These are phyloP conservation scores for Microbotryum scabiosae DNA, from an alignment of 1,284 basidiomycete species.

Conservation along the genomic window DNA sequence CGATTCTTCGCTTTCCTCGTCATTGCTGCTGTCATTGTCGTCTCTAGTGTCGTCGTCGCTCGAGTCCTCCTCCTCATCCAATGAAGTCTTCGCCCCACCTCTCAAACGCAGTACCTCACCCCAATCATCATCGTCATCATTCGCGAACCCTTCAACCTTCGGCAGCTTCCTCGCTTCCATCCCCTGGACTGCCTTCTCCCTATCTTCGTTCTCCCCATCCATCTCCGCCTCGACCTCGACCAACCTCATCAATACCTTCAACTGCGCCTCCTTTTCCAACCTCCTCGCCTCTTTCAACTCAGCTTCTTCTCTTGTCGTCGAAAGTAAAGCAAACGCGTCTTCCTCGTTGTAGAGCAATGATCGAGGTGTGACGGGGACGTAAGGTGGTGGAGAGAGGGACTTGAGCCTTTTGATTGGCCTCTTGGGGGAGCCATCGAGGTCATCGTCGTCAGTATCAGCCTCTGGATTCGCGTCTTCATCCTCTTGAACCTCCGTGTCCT, in stretches of 20 bases:
- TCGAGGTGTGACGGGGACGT: conserved; percentile 21
- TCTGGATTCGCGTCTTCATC: neutral
- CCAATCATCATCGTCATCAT: conserved; percentile 12
- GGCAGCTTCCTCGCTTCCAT: neutral
- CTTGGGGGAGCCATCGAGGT: neutral
- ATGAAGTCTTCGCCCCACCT: conserved; percentile 13
- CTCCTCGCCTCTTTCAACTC: conserved; percentile 6
- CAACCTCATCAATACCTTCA: conserved; percentile 7
- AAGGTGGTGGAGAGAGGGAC: conserved; percentile 22
- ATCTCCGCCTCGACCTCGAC: conserved; percentile 5
- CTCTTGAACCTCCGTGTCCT: neutral
- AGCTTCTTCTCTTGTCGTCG: conserved; percentile 8
- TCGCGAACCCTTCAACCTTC: conserved; percentile 22
- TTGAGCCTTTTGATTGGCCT: neutral
- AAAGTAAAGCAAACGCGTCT: conserved; percentile 22
- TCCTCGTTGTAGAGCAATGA: conserved; percentile 29
- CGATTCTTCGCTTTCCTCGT: neutral
- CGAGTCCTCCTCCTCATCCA: conserved; percentile 1
- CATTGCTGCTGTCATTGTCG: neutral
- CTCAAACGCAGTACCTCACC: conserved; percentile 8
- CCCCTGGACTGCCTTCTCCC: neutral
- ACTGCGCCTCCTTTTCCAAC: conserved; percentile 10
- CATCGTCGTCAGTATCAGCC: neutral
- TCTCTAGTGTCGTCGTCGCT: neutral
- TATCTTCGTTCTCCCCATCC: neutral